Evolutionary conservation across 176 grass and related monocot species (phyloP), one percentile per base, ranked within the genome.

Genomic region (Ensete glaucum): DNA sequence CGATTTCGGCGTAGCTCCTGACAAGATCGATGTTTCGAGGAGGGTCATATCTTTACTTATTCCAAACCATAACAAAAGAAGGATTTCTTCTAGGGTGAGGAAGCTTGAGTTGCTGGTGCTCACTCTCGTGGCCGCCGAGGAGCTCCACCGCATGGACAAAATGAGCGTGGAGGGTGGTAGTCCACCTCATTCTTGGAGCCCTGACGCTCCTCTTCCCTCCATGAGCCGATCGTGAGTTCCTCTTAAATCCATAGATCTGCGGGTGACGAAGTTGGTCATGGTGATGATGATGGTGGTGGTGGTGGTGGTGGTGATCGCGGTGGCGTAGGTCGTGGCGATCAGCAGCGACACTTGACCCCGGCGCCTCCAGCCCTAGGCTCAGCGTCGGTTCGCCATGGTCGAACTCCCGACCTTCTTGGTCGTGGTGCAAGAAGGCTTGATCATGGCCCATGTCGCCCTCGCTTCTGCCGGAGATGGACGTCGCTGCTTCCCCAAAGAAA

Each of bases 1-100:
- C 64, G 90, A 99, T 87, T 99, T 99, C 50, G 96, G 96, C 62
- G 96, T 99, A 52, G 95, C 95, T 91, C 95, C 95, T 99, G 81
- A 48, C 50, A 17, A 10, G 53, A 73, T 11, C 10, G 52, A 29
- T 43, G 9, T 72, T 60, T 69, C 21, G 59, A 51, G 63, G 66
- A 29, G 48, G 34, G 34, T 43, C 34, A 43, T 43, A 43, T 43
- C 34, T 6, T 43, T 43, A 43, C 34, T 43, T 62, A 20, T 20
- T 20, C 17, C 1, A 9, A 62, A n/a, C 8, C 58, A 62, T 62
- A n/a, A 62, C 34, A 43, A 23, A 23, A 62, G n/a, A 3, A 62
- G 1, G 8, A 62, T 8, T 7, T 43, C 34, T 43, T 43, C 4
- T 43, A 43, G 0, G 34, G 34, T 43, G 34, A 53, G 48, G 51